Conservation (phyloP, 805 yeast genomes). For the Kodamaea lidongshanica region DNA sequence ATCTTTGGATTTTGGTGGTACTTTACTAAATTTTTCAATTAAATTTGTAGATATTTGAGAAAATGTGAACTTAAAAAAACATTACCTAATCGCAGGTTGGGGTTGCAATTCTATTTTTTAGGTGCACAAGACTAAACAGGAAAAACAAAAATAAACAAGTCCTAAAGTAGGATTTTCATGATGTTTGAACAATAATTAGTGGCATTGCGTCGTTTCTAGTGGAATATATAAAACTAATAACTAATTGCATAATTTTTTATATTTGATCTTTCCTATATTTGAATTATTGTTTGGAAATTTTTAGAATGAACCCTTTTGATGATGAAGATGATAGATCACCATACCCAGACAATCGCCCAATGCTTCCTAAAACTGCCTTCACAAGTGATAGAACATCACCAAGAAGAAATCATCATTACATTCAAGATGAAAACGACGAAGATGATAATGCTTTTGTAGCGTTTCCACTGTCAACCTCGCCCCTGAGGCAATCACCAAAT, state of each 20-base stretch:
- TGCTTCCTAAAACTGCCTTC: slow-evolving; percentile 35
- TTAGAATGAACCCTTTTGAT: slow-evolving; percentile 24
- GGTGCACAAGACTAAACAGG: no score
- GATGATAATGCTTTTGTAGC: slow-evolving; percentile 19
- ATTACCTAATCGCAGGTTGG: no score
- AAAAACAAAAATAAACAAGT: slow-evolving; percentile 1
- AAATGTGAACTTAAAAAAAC: no score
- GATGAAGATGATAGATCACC: slow-evolving; percentile 28
- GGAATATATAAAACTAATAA: no score
- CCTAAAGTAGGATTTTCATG: neutral
- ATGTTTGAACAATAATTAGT: neutral
- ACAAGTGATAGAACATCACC: slow-evolving; percentile 34
- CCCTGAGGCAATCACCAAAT: slow-evolving; percentile 38
- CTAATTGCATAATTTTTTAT: no score
- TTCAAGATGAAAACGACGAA: slow-evolving; percentile 19
- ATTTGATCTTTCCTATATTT: no score
- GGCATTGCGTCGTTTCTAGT: no score
- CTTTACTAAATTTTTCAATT: no score
- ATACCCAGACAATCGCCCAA: slow-evolving; percentile 28
- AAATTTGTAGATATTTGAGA: no score
- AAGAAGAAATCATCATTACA: slow-evolving; percentile 26
- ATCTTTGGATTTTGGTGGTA: no score
- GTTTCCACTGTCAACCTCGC: slow-evolving; percentile 24
- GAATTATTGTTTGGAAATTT: neutral
- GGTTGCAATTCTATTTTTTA: no score